Percentiles rank a stretch among this genome's conserved stretches.
Evolutionary conservation across 306 rosid species (phyloP).

Genomic region (Cucurbita maxima): DNA sequence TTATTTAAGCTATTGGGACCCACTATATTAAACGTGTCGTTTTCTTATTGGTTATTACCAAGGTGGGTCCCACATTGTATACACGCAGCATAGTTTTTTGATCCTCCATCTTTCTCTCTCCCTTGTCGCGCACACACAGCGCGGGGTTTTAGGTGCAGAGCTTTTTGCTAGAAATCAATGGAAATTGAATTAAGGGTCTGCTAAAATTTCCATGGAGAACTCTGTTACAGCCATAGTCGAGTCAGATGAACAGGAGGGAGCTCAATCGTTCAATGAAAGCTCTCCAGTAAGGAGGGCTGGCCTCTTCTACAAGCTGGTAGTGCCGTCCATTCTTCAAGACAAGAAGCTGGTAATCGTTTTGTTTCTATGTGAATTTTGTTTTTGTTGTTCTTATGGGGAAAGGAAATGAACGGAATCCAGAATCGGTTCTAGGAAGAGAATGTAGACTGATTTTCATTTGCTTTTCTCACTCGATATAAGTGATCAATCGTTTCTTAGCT

Average conservation of each 20-base stretch:
- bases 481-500: background rate
- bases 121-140: background rate
- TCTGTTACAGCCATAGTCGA: background rate
- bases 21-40: background rate
- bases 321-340: constrained; percentile 10
- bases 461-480: background rate
- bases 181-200: constrained; percentile 4
- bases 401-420: background rate
- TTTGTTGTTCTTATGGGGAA: background rate
- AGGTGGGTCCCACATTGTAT: background rate
- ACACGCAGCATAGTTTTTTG: background rate
- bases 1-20: background rate
- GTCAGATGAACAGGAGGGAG: background rate
- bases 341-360: constrained; percentile 8
- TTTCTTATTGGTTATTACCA: background rate
- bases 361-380: background rate
- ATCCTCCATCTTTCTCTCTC: background rate
- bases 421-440: background rate
- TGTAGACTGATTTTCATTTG: background rate
- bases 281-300: background rate
- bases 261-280: background rate
- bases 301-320: constrained; percentile 4
- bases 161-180: background rate
- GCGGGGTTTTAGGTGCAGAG: background rate
- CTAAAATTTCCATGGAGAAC: background rate